A percentile compares a stretch with the other conserved stretches of the same genome.
Evolutionary conservation across 257 asterid species (phyloP).

Genomic region (Solanum boliviense): DNA sequence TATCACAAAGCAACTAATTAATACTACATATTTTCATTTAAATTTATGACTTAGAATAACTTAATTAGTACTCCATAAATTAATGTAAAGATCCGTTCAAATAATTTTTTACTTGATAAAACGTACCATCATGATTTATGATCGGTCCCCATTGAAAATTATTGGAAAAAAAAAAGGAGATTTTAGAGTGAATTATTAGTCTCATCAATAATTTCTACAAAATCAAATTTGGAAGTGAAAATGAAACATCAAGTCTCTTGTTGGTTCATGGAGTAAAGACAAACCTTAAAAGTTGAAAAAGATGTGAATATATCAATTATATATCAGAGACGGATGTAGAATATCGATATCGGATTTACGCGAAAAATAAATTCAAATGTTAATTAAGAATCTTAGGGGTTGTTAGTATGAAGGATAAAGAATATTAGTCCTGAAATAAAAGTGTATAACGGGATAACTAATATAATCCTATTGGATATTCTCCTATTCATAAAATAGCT

Average conservation of each 20-base stretch:
- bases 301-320: neutral
- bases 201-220: neutral
- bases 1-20: neutral
- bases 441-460: too few relatives aligned
- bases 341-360: neutral
- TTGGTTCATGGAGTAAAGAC: neutral
- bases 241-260: neutral
- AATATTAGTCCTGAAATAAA: too few relatives aligned
- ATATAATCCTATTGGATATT: too few relatives aligned
- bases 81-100: neutral
- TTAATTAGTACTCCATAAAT: neutral
- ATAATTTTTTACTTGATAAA: neutral
- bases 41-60: neutral
- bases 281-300: neutral
- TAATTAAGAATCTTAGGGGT: neutral
- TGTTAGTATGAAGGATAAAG: too few relatives aligned
- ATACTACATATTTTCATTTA: neutral
- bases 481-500: neutral
- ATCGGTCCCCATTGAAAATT: neutral
- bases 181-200: neutral
- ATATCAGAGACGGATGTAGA: too few relatives aligned
- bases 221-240: neutral
- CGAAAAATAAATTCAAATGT: neutral
- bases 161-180: neutral
- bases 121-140: neutral